Percentiles rank a stretch among this genome's conserved stretches.
phyloP scores from a whole-genome alignment of 208 protist species.

The Trypanosoma mega region DNA sequence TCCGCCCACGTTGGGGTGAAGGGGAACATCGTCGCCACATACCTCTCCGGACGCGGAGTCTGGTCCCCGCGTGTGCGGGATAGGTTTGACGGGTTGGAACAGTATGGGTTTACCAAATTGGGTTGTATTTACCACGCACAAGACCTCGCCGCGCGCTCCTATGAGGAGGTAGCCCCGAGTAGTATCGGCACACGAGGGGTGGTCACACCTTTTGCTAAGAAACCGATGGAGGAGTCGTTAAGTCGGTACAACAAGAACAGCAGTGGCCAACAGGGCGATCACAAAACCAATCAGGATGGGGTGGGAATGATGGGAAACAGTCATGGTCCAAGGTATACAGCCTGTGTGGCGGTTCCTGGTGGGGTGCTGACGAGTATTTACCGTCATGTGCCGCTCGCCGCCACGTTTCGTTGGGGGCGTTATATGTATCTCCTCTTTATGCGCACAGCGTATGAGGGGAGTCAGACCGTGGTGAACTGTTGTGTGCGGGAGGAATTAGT shows the following conservation, averaged over 20 bases:
- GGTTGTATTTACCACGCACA: conserved; percentile 84
- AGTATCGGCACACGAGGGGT: conserved; percentile 10
- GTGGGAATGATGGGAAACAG: conserved; percentile 8
- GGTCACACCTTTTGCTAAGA: neutral
- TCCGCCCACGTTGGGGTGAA: conserved; percentile 64
- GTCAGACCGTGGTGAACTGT: conserved; percentile 80
- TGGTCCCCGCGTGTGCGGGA: conserved; percentile 58
- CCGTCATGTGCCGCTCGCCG: conserved; percentile 51
- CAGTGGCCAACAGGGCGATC: conserved; percentile 11
- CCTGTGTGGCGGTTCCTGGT: conserved; percentile 71
- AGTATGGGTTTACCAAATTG: conserved; percentile 87
- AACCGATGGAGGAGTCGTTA: neutral
- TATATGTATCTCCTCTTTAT: conserved; percentile 68
- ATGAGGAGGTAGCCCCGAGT: too few species aligned
- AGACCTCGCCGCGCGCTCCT: conserved; percentile 70
- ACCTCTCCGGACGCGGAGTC: conserved; percentile 68
- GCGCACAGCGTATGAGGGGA: conserved; percentile 71
- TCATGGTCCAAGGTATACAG: conserved; percentile 50
- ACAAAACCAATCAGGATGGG: conserved; percentile 18
- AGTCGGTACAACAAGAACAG: conserved; percentile 13
- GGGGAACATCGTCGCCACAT: conserved; percentile 53
- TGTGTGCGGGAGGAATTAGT: conserved; percentile 70
- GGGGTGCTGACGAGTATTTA: conserved; percentile 76
- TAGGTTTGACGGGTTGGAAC: conserved; percentile 75
- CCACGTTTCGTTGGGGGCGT: conserved; percentile 51